Base-by-base conservation (phyloP, 1,284 basidiomycete species). In the Microbotryum intermedium region DNA sequence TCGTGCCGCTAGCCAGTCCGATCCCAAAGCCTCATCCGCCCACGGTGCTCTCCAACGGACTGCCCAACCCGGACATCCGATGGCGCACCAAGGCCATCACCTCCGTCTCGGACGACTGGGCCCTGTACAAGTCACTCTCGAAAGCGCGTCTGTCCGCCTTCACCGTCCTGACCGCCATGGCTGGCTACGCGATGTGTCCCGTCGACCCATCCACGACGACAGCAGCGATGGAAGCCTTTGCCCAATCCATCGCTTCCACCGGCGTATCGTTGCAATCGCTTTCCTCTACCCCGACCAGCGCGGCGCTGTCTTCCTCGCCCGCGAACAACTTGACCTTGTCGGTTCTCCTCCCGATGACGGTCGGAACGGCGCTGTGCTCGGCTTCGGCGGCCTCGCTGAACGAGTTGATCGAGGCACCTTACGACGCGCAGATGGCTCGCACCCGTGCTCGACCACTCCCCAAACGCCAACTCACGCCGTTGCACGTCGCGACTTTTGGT, bases 381-480 rank as follows among this genome's bases (percentile, higher is more conserved):
- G 88, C 92, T 1, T 89, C 91, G 0, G 95, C 95, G 26, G 97
- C 97, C 73, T 82, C 93, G 0, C 80, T 97, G 68, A 99, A 99
- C 76, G 92, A 99, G 75, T 78, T 98, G 4, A 85, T 93, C 71
- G 95, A 99, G 75, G 81, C 89, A 4, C 95, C 95, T 0, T 89
- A 94, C 64, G 95, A 99, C 73, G 92, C 95, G 0, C 95, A 99
- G 74, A 98, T 97, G 84, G 81, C 85, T 0, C 84, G 95, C 44
- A 99, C 95, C 0, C 83, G 93, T 20, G 85, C 81, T 51, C 79
- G 95, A 26, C 93, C 93, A 0, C 82, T 99, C n/a, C 91, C 92
- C 0, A 82, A 88, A 16, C 80, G 87, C 39, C 83, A 84, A 9
- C 83, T 98, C 58, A 84, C 84, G 2, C 86, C 91, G 0, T 75